Evolutionary conservation across 1,284 basidiomycete genomes (phyloP).

Genomic region (Moesziomyces antarcticus): DNA sequence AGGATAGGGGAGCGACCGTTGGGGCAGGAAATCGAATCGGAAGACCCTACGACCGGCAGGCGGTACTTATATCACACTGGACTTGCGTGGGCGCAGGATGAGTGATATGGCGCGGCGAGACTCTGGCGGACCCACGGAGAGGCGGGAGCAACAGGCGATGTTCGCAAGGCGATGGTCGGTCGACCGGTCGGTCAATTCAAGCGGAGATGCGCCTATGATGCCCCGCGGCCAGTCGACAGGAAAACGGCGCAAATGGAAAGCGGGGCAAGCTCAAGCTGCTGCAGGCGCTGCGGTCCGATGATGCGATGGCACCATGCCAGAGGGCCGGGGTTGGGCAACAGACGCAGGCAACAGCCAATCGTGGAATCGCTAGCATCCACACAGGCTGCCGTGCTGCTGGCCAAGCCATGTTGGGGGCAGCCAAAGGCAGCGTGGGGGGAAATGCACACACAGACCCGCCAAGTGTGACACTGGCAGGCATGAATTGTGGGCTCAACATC

Average conservation of each 20-base stretch:
- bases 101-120: too few species aligned
- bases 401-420: not conserved
- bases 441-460: not conserved
- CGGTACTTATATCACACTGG: not conserved
- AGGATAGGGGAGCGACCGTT: not conserved
- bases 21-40: too few species aligned
- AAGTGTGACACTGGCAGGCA: conserved; percentile 2
- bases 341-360: not conserved
- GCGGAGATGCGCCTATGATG: not conserved
- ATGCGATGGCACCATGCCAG: conserved; percentile 10
- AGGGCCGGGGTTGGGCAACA: not conserved
- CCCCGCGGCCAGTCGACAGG: too few species aligned
- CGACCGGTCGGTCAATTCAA: not conserved
- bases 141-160: not conserved
- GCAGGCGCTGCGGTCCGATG: conserved; percentile 12
- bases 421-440: conserved; percentile 13
- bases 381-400: not conserved
- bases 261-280: conserved; percentile 5
- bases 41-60: too few species aligned
- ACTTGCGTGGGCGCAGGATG: not conserved
- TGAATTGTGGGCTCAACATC: not conserved
- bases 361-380: not conserved
- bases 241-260: conserved; percentile 1
- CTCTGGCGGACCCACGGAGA: not conserved
- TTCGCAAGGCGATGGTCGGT: too few species aligned